These are phyloP conservation scores for Saturnispora quitensis DNA, from an alignment of 805 yeast genomes.

Conservation along the genomic window DNA sequence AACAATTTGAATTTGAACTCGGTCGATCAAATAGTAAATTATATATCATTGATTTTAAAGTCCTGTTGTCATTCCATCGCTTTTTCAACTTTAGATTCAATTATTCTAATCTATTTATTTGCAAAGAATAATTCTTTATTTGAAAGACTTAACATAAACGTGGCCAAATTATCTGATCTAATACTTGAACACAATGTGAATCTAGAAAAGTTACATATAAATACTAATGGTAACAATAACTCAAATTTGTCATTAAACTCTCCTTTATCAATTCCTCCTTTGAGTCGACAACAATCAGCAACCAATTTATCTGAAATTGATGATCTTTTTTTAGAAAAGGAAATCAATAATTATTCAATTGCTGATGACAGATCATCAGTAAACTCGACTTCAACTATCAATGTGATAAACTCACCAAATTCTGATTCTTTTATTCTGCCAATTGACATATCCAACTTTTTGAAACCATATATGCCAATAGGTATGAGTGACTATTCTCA, in stretches of 20 bases:
- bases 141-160: constrained; percentile 28
- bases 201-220: constrained; percentile 6
- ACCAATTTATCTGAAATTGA: constrained; percentile 11
- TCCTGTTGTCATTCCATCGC: constrained; percentile 44
- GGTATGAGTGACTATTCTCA: constrained; percentile 55
- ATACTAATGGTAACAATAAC: neutral
- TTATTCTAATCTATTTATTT: constrained; percentile 45
- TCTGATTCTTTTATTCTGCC: constrained; percentile 1
- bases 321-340: constrained; percentile 6
- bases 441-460: constrained; percentile 30
- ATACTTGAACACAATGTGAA: constrained; percentile 12
- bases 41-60: constrained; percentile 50
- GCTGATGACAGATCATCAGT: neutral
- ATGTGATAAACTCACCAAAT: neutral
- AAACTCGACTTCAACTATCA: neutral
- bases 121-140: constrained; percentile 33
- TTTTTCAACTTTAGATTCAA: constrained; percentile 42
- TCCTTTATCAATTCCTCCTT: neutral
- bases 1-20: neutral
- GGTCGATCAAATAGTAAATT: constrained; percentile 29
- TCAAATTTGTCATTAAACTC: neutral
- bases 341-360: constrained; percentile 4
- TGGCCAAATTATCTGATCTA: constrained; percentile 24
- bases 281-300: constrained; percentile 12
- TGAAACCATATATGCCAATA: constrained; percentile 40